Evolutionary conservation across 192 early-diverging fungal species (phyloP), one percentile per base, ranked within the genome.

Genomic region (Mortierella hygrophila): DNA sequence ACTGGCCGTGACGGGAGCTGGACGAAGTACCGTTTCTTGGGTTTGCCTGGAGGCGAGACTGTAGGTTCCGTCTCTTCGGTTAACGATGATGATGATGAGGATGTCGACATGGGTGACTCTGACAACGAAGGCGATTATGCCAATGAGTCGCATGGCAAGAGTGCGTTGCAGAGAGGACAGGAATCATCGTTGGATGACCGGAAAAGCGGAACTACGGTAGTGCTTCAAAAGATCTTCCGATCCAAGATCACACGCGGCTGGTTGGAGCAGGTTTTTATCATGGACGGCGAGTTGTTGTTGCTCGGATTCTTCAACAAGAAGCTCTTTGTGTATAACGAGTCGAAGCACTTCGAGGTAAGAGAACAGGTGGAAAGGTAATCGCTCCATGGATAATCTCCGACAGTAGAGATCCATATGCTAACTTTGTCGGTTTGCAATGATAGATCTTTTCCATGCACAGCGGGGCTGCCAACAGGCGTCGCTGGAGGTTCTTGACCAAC

Each of bases 191-290:
- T 55, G 38, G 72, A 71, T 29, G 38, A 76, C 23, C 35, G 41
- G 16, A 74, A 77, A 32, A 82, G 49, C 23, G 68, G 78, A 73
- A 76, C 47, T 37, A 93, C 21, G 0, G 81, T 86, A 40, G 79
- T 86, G 15, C 76, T 86, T 23, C 92, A 95, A 81, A 88, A 89
- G 44, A 79, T 93, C 18, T 91, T 91, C 68, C 80, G 80, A 40
- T 89, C 91, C n/a, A 92, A 92, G 74, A 89, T 97, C 42, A 97
- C 97, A 8, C 90, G 89, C 47, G 97, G 96, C 10, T 94, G 95
- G 93, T 70, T 97, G 40, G 96, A 96, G 84, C 87, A 88, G 18
- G 84, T 77, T 20, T 82, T 91, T 4, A 82, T 89, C n/a, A 81
- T 92, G 41, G 91, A 93, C 68, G 88, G 84, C 6, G 88, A 91